phyloP scores from a whole-genome alignment of 78 protist species.

The Acrasis kona region DNA sequence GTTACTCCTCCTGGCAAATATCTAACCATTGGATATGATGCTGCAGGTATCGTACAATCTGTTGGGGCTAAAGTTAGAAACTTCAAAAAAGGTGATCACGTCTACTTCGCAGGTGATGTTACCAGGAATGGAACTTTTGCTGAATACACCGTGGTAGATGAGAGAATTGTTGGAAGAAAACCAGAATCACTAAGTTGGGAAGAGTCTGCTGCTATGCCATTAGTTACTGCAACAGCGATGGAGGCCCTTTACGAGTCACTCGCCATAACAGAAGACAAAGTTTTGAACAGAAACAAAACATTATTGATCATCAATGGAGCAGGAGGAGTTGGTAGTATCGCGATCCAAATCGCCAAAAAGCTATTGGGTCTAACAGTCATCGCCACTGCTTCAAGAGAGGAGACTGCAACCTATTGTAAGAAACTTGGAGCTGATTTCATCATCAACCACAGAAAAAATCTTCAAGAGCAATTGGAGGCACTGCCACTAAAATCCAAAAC shows the following conservation, averaged over 20 bases:
- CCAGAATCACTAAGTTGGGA: background rate
- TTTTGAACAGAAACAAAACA: background rate
- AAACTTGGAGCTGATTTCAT: background rate
- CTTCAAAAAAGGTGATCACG: background rate
- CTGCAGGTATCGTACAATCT: background rate
- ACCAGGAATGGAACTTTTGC: background rate
- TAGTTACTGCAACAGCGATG: background rate
- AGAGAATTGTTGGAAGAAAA: background rate
- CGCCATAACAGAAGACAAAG: background rate
- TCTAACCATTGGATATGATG: background rate
- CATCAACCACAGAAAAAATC: background rate
- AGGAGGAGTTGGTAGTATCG: background rate
- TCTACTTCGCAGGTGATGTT: background rate
- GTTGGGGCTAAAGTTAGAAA: background rate
- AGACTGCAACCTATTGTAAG: background rate
- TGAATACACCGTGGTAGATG: background rate
- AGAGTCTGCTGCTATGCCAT: background rate
- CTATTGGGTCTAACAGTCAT: background rate
- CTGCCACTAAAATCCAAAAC: too few species aligned
- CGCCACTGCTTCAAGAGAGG: background rate
- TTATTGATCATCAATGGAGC: background rate
- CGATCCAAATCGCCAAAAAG: background rate
- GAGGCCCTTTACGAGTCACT: background rate
- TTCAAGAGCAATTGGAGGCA: too few species aligned
- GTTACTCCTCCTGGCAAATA: too few species aligned